Evolutionary conservation across 441 rosid genomes (phyloP).

Genomic region (Pelargonium myrrhifolium): DNA sequence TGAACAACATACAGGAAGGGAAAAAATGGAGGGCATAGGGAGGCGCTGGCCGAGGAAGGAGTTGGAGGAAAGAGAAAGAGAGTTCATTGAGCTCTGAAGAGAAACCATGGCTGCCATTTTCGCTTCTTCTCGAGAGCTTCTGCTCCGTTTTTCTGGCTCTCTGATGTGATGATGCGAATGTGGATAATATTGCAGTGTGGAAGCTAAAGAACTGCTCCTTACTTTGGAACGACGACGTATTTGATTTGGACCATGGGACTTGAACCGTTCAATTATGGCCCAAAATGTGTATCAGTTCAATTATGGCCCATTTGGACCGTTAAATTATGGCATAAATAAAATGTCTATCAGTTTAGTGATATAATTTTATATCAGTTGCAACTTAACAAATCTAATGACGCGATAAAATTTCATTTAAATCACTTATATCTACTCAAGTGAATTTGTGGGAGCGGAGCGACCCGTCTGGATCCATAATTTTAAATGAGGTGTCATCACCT

Average conservation of each 20-base stretch:
- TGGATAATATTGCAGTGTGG: constrained; percentile 25
- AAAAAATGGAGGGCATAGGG: constrained; percentile 32
- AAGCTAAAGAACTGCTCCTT: background rate
- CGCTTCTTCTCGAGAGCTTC: constrained; percentile 15
- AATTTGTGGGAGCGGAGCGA: no score
- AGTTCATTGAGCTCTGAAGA: constrained; percentile 62
- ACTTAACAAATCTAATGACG: no score
- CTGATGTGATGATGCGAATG: background rate
- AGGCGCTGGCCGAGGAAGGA: constrained; percentile 75
- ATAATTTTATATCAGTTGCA: no score
- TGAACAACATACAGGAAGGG: constrained; percentile 33
- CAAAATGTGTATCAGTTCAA: no score
- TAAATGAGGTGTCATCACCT: no score
- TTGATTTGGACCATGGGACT: background rate
- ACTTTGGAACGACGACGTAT: background rate
- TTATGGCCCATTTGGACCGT: no score
- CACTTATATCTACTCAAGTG: no score
- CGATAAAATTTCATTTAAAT: no score
- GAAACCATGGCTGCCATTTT: constrained; percentile 68
- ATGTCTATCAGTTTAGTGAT: no score
- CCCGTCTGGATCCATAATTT: no score
- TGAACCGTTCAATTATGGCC: no score
- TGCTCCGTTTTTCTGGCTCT: background rate
- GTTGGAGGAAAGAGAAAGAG: constrained; percentile 58
- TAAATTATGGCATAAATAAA: no score